These are phyloP conservation scores for Millerago galiae DNA, from an alignment of 805 yeast genomes.

Conservation along the genomic window DNA sequence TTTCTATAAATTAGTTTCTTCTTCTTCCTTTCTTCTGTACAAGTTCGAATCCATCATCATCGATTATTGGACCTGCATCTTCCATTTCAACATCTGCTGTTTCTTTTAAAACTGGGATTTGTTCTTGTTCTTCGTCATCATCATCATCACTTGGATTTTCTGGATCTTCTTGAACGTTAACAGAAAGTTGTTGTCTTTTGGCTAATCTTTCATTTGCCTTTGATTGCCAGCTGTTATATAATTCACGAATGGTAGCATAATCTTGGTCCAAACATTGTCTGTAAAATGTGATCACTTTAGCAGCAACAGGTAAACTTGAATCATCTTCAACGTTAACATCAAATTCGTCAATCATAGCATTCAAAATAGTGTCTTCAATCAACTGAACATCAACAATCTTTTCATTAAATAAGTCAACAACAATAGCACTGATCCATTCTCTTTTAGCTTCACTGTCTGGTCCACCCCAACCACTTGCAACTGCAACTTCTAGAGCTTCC, in stretches of 20 bases:
- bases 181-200: constrained; percentile 28
- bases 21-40: constrained; percentile 71
- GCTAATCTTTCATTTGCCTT: constrained; percentile 37
- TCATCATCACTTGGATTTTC: constrained; percentile 52
- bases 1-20: constrained; percentile 16
- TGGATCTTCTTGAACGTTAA: constrained; percentile 53
- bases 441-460: constrained; percentile 84
- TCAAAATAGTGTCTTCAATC: constrained; percentile 77
- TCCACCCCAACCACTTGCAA: constrained; percentile 94
- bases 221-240: constrained; percentile 54
- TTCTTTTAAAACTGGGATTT: constrained; percentile 18
- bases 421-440: constrained; percentile 86
- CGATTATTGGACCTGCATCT: constrained; percentile 61
- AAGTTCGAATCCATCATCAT: constrained; percentile 91
- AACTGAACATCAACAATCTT: constrained; percentile 67
- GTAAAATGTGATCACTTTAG: constrained; percentile 57
- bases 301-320: constrained; percentile 71
- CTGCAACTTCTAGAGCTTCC: constrained; percentile 87
- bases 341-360: constrained; percentile 94
- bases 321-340: constrained; percentile 87
- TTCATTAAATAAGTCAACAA: constrained; percentile 69
- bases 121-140: constrained; percentile 42
- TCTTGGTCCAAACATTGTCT: constrained; percentile 51
- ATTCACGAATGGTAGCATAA: constrained; percentile 48
- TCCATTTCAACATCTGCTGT: constrained; percentile 33